Base-by-base conservation (phyloP, 202 grass and related monocot species). In the Setaria italica region DNA sequence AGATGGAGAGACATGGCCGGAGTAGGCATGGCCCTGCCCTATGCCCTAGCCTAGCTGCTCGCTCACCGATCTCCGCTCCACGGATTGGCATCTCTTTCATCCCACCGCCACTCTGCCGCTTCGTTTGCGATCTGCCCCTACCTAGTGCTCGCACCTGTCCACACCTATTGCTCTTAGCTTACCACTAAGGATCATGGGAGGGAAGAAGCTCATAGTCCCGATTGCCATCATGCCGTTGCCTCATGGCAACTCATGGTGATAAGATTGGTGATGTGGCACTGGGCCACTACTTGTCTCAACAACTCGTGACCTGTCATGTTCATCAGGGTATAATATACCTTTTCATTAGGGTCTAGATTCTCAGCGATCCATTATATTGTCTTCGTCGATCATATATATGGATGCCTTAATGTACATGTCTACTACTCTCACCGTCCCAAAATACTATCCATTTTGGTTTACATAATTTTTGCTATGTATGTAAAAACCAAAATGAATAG, bases 1-100 rank as follows among this genome's bases (percentile, higher is more conserved):
- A 85, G 84, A 39, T 79, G 86, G 80, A 94, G 89, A 85, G 86
- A 89, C 92, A 91, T 87, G 66, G 33, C 13, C 21, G 33, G 80
- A 34, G 19, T 84, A 79, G 62, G 74, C 35, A 78, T 62, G 63
- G 77, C n/a, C 87, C 90, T 84, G 74, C 51, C 34, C 82, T 87
- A 87, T 80, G 58, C 32, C 51, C 80, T 67, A n/a, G 70, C 54
- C 39, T 41, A 41, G 39, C 39, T 41, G 39, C 39, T 5, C 6
- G 39, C 39, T 41, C 39, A 41, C 39, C 33, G 34, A 55, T 69
- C 76, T 60, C 25, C 34, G 16, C 57, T 16, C 7, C 55, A 9
- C 2, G 55, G 55, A 58, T 58, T 58, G 55, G 55, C 19, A 20
- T 20, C 73, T 81, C 78, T 47, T 87, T 81, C 58, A 11, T 32